These are phyloP conservation scores for Ascochyta koolunga DNA, from an alignment of 2,329 filamentous ascomycete genomes.

Conservation along the genomic window DNA sequence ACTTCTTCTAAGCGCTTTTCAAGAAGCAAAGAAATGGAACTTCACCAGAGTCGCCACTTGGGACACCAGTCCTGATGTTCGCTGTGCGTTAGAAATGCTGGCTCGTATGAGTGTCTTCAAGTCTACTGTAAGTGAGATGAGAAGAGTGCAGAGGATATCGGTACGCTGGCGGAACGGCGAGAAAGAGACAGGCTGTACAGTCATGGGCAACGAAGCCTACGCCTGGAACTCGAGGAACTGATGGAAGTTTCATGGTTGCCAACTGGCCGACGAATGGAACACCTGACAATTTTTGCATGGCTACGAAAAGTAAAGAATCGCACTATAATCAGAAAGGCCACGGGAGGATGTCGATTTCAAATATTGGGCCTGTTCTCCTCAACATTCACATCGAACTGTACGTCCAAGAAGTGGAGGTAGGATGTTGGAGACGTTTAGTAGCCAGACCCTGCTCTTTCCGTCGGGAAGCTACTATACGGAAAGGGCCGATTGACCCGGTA, in stretches of 20 bases:
- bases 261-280: too few relatives aligned
- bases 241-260: background rate
- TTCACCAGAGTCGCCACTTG: conserved; percentile 3
- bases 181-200: background rate
- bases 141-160: background rate
- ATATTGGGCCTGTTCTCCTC: too few relatives aligned
- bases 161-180: background rate
- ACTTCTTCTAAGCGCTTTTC: background rate
- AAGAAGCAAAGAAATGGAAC: conserved; percentile 10
- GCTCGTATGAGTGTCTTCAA: background rate
- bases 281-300: too few relatives aligned
- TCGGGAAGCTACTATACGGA: conserved; percentile 5
- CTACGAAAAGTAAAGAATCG: too few relatives aligned
- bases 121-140: background rate
- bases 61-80: background rate
- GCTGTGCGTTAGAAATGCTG: background rate
- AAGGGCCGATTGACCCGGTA: conserved; percentile 13
- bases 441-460: conserved; percentile 3
- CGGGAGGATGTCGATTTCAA: too few relatives aligned
- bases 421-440: background rate
- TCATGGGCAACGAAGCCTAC: conserved; percentile 1
- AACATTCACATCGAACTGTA: too few relatives aligned
- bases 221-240: background rate
- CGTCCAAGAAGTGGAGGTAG: too few relatives aligned
- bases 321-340: too few relatives aligned